Conservation (phyloP, 164 flowering plant genomes). For the Stephania yunnanensis region DNA sequence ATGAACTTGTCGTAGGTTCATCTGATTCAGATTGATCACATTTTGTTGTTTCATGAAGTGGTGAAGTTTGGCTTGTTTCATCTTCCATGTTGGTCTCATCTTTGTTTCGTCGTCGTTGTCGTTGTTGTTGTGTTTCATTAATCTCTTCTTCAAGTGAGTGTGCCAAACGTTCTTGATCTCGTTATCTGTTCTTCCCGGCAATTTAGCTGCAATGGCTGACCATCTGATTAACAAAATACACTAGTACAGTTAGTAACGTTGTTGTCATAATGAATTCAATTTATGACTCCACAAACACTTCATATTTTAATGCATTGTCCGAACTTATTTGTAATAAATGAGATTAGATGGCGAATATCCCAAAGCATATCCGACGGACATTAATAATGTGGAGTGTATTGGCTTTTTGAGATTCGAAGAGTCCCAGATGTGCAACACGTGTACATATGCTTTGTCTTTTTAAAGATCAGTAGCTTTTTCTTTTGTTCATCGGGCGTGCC, state of each 20-base stretch:
- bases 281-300: too few species aligned
- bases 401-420: neutral
- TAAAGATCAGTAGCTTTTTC: neutral
- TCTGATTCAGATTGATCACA: conserved; percentile 1
- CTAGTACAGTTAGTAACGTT: neutral
- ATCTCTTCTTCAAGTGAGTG: conserved; percentile 45
- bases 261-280: too few species aligned
- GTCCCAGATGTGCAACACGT: neutral
- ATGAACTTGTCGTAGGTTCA: neutral
- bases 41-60: neutral
- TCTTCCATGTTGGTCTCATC: neutral
- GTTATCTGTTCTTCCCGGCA: conserved; percentile 58
- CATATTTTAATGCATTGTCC: too few species aligned
- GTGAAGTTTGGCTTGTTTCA: neutral
- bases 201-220: conserved; percentile 50
- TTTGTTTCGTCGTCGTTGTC: neutral
- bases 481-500: neutral
- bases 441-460: neutral
- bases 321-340: too few species aligned
- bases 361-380: too few species aligned
- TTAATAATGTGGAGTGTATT: neutral
- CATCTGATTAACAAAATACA: conserved; percentile 21
- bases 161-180: conserved; percentile 65
- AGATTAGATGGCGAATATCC: too few species aligned
- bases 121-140: conserved; percentile 12